phyloP scores from a whole-genome alignment of 1,284 basidiomycete genomes.

The Ceratobasidium sp. region DNA sequence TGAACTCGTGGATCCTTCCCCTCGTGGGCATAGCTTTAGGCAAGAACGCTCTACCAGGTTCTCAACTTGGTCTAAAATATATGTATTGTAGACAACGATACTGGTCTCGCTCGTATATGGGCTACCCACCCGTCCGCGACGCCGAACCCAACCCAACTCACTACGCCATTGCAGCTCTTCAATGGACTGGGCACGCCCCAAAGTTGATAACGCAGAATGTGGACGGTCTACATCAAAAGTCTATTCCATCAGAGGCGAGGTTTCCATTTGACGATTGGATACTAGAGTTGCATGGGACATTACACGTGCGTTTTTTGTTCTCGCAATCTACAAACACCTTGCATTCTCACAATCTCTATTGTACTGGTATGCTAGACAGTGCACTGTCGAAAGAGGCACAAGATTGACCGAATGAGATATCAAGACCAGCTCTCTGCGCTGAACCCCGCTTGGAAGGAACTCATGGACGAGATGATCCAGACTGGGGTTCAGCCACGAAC shows the following conservation, averaged over 20 bases:
- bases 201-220: conserved; percentile 93
- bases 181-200: conserved; percentile 73
- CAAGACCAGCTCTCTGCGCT: conserved; percentile 78
- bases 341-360: background rate
- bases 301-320: conserved; percentile 75
- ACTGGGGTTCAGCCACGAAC: conserved; percentile 77
- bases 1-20: conserved; percentile 79
- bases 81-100: conserved; percentile 70
- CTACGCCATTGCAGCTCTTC: conserved; percentile 84
- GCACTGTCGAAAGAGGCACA: conserved; percentile 78
- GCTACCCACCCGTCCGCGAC: conserved; percentile 84
- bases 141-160: conserved; percentile 89
- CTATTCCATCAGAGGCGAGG: conserved; percentile 61
- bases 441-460: conserved; percentile 86
- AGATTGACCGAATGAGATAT: conserved; percentile 74
- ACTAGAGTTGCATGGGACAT: conserved; percentile 89
- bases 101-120: conserved; percentile 89
- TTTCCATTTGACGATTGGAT: conserved; percentile 63
- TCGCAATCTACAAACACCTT: conserved; percentile 8
- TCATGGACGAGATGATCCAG: conserved; percentile 74
- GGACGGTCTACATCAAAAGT: conserved; percentile 90
- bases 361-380: conserved; percentile 71
- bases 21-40: conserved; percentile 75
- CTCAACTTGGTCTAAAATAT: background rate
- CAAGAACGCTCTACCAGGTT: conserved; percentile 57